Evolutionary conservation across 306 rosid genomes (phyloP).

Genomic region (Rosa rugosa): DNA sequence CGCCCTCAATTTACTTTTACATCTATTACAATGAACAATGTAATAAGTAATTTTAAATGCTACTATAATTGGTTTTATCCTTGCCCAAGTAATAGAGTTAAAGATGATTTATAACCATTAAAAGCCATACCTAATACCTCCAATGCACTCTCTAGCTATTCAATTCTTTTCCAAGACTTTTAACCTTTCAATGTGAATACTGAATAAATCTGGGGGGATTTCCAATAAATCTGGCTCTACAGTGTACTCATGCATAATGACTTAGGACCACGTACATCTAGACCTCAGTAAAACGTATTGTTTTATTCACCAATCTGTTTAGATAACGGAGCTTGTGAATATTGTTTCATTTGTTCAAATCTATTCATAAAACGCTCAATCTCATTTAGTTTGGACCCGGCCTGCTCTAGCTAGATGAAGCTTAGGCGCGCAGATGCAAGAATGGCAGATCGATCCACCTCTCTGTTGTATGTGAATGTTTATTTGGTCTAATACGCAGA

Average conservation of each 20-base stretch:
- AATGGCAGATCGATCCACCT: constrained; percentile 6
- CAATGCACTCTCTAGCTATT: too few species aligned
- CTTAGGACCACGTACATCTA: too few species aligned
- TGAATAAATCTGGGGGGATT: too few species aligned
- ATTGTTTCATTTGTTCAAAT: not conserved
- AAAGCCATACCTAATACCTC: too few species aligned
- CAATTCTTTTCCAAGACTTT: too few species aligned
- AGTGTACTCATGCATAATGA: too few species aligned
- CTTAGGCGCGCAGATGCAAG: not conserved
- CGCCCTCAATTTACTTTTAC: not conserved
- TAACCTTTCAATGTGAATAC: too few species aligned
- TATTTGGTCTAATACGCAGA: not conserved
- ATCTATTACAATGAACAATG: not conserved
- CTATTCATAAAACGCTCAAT: not conserved
- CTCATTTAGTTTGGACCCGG: not conserved
- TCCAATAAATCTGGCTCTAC: too few species aligned
- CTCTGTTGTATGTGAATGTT: not conserved
- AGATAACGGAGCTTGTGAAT: not conserved
- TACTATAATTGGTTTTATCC: not conserved
- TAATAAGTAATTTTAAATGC: not conserved
- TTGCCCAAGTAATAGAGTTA: not conserved
- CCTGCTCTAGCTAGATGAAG: not conserved
- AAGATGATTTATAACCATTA: not conserved
- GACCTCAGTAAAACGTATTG: too few species aligned
- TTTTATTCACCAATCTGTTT: too few species aligned